phyloP scores from a whole-genome alignment of 768 basidiomycete species.

The Collybiopsis luxurians region DNA sequence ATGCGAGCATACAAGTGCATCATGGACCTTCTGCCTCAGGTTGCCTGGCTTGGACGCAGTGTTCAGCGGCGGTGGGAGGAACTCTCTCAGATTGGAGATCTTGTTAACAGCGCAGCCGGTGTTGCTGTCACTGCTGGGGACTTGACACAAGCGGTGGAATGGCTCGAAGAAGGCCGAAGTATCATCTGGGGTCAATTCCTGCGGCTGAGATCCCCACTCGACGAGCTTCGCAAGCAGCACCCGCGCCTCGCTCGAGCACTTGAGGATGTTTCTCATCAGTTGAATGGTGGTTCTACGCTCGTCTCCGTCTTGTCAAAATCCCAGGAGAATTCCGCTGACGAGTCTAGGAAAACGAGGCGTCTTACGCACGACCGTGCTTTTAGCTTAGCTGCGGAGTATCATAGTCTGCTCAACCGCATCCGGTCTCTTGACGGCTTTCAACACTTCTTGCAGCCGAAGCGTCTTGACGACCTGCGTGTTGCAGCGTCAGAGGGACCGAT shows the following conservation, averaged over 20 bases:
- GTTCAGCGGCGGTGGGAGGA: no score
- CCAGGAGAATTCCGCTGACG: not conserved
- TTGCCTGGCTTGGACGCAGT: no score
- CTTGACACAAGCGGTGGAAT: constrained; percentile 14
- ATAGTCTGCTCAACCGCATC: constrained; percentile 18
- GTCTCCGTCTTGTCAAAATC: no score
- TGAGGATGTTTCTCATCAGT: not conserved
- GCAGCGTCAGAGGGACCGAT: constrained; percentile 29
- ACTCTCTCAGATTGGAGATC: no score
- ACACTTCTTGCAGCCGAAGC: constrained; percentile 21
- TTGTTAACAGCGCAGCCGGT: not conserved
- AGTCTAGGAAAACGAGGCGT: not conserved
- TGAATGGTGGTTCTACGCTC: not conserved
- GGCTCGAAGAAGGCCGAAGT: constrained; percentile 19
- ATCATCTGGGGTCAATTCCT: constrained; percentile 18
- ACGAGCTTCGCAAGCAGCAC: constrained; percentile 4
- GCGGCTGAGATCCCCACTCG: constrained; percentile 16
- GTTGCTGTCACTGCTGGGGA: not conserved
- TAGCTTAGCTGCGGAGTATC: not conserved
- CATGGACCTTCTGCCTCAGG: no score
- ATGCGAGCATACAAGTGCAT: no score
- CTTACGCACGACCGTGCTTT: not conserved
- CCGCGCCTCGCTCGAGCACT: constrained; percentile 6
- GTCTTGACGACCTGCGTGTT: constrained; percentile 20
- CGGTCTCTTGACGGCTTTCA: constrained; percentile 27